Evolutionary conservation across 306 rosid species (phyloP), one percentile per base, ranked within the genome.

Genomic region (Rubus parviflorus): DNA sequence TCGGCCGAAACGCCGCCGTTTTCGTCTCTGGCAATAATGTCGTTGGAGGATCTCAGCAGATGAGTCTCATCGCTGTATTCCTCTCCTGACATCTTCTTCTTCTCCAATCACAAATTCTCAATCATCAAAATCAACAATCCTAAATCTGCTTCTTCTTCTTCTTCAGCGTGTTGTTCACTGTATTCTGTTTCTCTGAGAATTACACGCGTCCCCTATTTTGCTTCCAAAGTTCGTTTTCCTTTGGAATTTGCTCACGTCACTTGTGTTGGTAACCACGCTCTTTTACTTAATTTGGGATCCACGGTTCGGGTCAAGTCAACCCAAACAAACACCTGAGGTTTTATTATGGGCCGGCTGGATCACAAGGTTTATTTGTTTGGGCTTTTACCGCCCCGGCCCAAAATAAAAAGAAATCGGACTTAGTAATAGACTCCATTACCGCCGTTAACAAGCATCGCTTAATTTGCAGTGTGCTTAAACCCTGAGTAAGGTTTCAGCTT

Each of bases 51-150:
- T 40, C 84, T 87, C 43, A 88, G 87, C 65, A 88, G 93, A 82
- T 80, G 88, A 35, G 68, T 86, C 54, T 92, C 89, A 76, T 89
- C 94, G 78, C 79, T 73, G 80, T 79, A 71, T 77, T 89, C 93
- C 75, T 63, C 90, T 66, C 68, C 88, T 48, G 79, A 75, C 79
- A 77, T 64, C 69, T 63, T 61, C 42, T 6, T 16, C 68, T 4
- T 20, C 62, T 49, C 5, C 54, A 15, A 49, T 49, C 19, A 49
- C 54, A 49, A 45, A 45, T 45, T 45, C 48, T 7, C 11, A 9
- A 45, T 7, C 48, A 1, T 7, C 8, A 45, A 45, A 45, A 8
- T 45, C 8, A 45, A 45, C 48, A 12, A 45, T 9, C 48, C 48
- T 45, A 9, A 45, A 45, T 30, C 35, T 30, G 2, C 35, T 45